Evolutionary conservation across 345 rosid genomes (phyloP).

Genomic region (Kandelia obovata): DNA sequence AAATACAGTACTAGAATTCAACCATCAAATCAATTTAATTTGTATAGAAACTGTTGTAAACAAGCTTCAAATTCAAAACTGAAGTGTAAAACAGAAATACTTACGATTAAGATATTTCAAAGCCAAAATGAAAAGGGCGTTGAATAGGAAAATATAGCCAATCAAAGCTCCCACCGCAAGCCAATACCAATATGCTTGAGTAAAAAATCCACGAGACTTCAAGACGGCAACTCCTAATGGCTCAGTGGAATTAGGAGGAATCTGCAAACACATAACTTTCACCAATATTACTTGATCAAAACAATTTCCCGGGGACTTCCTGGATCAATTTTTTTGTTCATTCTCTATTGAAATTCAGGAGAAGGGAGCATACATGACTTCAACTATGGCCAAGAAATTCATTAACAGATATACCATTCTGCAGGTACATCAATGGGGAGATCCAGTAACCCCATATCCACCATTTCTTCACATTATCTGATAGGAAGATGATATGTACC

Average conservation of each 20-base stretch:
- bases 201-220: constrained; percentile 63
- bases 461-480: constrained; percentile 54
- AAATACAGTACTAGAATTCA: too few relatives aligned
- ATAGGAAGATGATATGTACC: constrained; percentile 3
- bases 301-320: not conserved
- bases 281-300: not conserved
- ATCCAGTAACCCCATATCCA: constrained; percentile 75
- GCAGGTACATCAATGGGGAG: constrained; percentile 65
- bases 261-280: constrained; percentile 32
- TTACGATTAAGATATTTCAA: constrained; percentile 67
- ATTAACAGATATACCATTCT: constrained; percentile 55
- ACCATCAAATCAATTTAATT: too few relatives aligned
- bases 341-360: not conserved
- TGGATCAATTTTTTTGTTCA: not conserved
- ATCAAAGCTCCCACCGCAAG: constrained; percentile 65
- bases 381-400: constrained; percentile 62
- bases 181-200: constrained; percentile 85
- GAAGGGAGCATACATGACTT: constrained; percentile 42
- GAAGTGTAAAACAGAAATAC: constrained; percentile 21
- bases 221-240: constrained; percentile 64
- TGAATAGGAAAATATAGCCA: constrained; percentile 57
- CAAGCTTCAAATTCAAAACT: not conserved
- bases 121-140: constrained; percentile 65
- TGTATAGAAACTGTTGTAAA: too few relatives aligned
- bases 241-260: constrained; percentile 47